These are phyloP conservation scores for Ustilago xerochloae DNA, from an alignment of 1,284 basidiomycete genomes.

Conservation along the genomic window DNA sequence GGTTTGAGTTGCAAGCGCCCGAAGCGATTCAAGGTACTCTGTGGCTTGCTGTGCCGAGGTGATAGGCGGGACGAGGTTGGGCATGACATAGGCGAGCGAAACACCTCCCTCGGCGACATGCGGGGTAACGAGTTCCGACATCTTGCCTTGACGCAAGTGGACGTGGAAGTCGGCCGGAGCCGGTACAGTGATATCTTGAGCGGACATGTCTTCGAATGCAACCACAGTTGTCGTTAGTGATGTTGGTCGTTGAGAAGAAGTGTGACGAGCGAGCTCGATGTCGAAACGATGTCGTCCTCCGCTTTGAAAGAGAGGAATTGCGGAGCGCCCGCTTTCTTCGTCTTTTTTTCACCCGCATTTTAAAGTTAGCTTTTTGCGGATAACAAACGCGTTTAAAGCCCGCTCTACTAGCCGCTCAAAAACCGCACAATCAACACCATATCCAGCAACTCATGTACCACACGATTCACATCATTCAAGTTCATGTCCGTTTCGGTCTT, in stretches of 20 bases:
- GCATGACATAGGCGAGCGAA: conserved; percentile 95
- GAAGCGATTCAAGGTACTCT: conserved; percentile 80
- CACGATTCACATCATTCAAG: too few species aligned
- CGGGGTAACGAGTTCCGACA: conserved; percentile 82
- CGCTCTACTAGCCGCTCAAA: conserved; percentile 19
- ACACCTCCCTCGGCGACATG: conserved; percentile 92
- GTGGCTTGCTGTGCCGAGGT: conserved; percentile 85
- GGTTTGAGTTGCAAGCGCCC: conserved; percentile 80
- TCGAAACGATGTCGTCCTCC: conserved; percentile 19
- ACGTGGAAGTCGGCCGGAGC: conserved; percentile 80
- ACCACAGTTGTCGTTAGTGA: background rate
- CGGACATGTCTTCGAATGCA: conserved; percentile 10
- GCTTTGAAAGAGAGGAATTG: conserved; percentile 11
- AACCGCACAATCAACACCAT: background rate
- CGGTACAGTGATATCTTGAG: conserved; percentile 47
- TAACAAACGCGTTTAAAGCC: background rate
- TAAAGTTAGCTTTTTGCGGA: background rate
- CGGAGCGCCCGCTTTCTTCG: conserved; percentile 3
- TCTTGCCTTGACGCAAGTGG: conserved; percentile 88
- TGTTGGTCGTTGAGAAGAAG: background rate
- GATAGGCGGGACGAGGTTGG: conserved; percentile 93
- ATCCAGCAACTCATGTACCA: too few species aligned
- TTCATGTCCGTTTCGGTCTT: too few species aligned
- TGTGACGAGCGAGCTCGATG: background rate
- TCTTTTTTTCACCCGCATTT: conserved; percentile 2